Evolutionary conservation across 371 early-diverging fungal species (phyloP).

Genomic region (Mucor sp.): DNA sequence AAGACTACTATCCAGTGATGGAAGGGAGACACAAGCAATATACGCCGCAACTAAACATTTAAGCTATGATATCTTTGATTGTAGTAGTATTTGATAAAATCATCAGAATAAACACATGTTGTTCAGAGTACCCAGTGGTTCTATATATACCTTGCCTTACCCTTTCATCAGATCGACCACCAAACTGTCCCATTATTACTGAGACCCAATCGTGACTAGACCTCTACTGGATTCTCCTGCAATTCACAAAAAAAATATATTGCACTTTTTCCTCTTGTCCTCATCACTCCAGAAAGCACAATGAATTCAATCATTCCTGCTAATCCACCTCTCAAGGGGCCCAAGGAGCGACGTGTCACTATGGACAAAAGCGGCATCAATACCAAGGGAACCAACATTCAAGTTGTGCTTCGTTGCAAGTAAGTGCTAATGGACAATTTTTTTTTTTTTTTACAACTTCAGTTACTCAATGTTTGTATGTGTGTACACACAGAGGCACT

Average conservation of each 20-base stretch:
- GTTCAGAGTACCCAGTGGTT: too few relatives aligned
- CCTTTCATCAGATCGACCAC: too few relatives aligned
- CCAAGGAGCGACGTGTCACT: not conserved
- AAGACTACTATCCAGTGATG: not conserved
- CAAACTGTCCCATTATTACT: too few relatives aligned
- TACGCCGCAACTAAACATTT: slow-evolving; percentile 2
- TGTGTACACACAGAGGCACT: not conserved
- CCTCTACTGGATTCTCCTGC: too few relatives aligned
- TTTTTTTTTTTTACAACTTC: not conserved
- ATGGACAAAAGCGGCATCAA: not conserved
- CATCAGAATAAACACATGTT: too few relatives aligned
- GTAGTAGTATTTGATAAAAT: not conserved
- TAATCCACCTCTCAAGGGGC: not conserved
- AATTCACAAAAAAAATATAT: not conserved
- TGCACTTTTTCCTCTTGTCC: not conserved
- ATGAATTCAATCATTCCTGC: not conserved
- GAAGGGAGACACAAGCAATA: not conserved
- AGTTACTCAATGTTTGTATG: not conserved
- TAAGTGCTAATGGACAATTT: slow-evolving; percentile 24
- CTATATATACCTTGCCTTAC: too few relatives aligned
- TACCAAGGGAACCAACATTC: slow-evolving; percentile 43
- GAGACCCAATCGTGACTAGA: too few relatives aligned
- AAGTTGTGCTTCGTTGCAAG: slow-evolving; percentile 73
- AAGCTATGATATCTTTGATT: not conserved
- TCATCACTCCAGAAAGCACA: not conserved